These are phyloP conservation scores for Macrolepiota albuminosa DNA, from an alignment of 768 basidiomycete species.

Conservation along the genomic window DNA sequence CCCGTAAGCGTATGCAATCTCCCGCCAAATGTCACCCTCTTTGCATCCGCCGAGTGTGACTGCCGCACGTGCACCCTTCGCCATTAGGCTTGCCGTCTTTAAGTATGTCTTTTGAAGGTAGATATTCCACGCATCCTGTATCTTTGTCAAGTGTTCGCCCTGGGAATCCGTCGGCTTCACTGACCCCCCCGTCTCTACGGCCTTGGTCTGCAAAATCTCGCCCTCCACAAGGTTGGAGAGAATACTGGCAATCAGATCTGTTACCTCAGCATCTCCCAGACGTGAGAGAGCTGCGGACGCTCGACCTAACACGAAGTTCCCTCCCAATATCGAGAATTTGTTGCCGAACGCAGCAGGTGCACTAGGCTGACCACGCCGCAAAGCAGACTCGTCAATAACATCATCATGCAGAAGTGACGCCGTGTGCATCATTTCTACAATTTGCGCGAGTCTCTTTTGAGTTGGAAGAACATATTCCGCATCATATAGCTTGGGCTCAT, in stretches of 20 bases:
- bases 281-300: constrained; percentile 78
- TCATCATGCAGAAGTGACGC: constrained; percentile 96
- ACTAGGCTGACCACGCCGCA: constrained; percentile 72
- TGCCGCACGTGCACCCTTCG: constrained; percentile 82
- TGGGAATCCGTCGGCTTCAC: constrained; percentile 21
- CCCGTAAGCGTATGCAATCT: constrained; percentile 95
- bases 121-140: constrained; percentile 57
- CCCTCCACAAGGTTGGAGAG: constrained; percentile 91
- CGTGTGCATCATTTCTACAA: constrained; percentile 96
- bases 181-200: constrained; percentile 30
- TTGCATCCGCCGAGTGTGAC: constrained; percentile 84
- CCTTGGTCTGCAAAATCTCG: constrained; percentile 82
- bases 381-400: constrained; percentile 80
- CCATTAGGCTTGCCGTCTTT: constrained; percentile 92
- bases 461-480: constrained; percentile 61
- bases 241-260: constrained; percentile 83
- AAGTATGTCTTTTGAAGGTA: constrained; percentile 94
- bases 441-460: constrained; percentile 86
- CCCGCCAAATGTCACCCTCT: constrained; percentile 86
- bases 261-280: constrained; percentile 78
- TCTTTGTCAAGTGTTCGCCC: constrained; percentile 18
- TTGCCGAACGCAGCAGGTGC: constrained; percentile 84
- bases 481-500: constrained; percentile 16
- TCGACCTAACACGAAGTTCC: constrained; percentile 88
- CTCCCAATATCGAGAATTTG: constrained; percentile 83